Conservation (phyloP, 1,284 basidiomycete genomes). For the Moesziomyces parantarcticus region DNA sequence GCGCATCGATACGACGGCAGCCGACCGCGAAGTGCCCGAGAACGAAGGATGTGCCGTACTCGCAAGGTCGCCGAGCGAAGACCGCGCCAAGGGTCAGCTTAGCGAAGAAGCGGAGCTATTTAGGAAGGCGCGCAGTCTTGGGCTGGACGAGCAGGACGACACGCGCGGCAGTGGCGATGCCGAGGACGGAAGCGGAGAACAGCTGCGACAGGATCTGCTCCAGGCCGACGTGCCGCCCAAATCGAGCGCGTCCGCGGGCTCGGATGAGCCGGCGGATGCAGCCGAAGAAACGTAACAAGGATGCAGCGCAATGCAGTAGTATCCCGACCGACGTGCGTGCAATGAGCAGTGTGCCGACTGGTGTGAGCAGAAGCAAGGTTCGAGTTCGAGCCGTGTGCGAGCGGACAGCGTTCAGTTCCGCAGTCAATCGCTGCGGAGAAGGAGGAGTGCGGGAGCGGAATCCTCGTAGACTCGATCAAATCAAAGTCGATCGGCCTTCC, state of each 20-base stretch:
- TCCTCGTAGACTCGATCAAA: no score
- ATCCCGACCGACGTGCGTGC: no score
- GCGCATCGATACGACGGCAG: slow-evolving; percentile 21
- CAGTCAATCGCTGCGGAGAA: no score
- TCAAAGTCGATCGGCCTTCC: no score
- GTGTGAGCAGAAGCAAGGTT: no score
- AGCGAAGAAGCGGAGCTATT: slow-evolving; percentile 63
- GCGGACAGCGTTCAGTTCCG: no score
- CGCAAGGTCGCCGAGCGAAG: slow-evolving; percentile 31
- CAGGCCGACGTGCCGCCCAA: slow-evolving; percentile 35
- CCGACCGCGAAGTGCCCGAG: slow-evolving; percentile 23
- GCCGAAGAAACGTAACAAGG: no score
- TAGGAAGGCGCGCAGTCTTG: slow-evolving; percentile 48
- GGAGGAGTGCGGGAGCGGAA: no score
- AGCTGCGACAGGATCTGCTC: slow-evolving; percentile 53
- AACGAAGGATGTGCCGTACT: slow-evolving; percentile 1
- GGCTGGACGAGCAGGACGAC: slow-evolving; percentile 26
- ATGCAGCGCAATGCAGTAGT: background rate
- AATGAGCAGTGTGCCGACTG: no score
- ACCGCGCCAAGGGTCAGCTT: slow-evolving; percentile 50
- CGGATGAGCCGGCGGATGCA: background rate
- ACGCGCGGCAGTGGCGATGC: background rate
- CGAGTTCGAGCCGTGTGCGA: no score
- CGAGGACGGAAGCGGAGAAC: slow-evolving; percentile 36
- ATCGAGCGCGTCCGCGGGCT: background rate